These are phyloP conservation scores for Populus hybrid DNA, from an alignment of 441 rosid genomes.

Conservation along the genomic window DNA sequence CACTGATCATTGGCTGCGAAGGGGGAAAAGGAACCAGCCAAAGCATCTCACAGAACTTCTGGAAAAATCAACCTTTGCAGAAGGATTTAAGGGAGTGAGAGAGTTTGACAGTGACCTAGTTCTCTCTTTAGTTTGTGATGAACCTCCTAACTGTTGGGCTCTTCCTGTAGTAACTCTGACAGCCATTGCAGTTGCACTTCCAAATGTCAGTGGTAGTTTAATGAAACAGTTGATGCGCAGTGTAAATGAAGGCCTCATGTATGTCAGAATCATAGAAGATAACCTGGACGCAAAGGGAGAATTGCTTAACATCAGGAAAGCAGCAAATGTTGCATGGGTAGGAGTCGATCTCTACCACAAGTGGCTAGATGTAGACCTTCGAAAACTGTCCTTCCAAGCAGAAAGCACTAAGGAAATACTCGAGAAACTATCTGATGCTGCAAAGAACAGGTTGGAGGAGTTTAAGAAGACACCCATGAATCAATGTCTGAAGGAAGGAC, in stretches of 20 bases:
- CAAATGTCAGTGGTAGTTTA: constrained; percentile 29
- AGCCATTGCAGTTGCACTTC: constrained; percentile 62
- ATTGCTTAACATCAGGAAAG: constrained; percentile 38
- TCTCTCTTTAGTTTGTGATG: constrained; percentile 40
- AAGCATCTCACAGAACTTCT: constrained; percentile 51
- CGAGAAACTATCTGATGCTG: constrained; percentile 45
- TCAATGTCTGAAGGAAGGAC: constrained; percentile 43
- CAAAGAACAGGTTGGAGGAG: constrained; percentile 46
- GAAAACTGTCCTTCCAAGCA: constrained; percentile 39
- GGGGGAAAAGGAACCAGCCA: constrained; percentile 60
- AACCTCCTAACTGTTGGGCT: constrained; percentile 73
- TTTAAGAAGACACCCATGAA: constrained; percentile 32
- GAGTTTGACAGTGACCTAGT: constrained; percentile 57
- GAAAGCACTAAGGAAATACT: constrained; percentile 44
- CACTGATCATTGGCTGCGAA: constrained; percentile 51
- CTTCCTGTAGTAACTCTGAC: constrained; percentile 77
- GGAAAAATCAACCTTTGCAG: constrained; percentile 41
- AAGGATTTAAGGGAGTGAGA: constrained; percentile 57
- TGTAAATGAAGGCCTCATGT: constrained; percentile 60
- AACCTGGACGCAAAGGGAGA: constrained; percentile 34
- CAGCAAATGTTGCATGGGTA: constrained; percentile 60
- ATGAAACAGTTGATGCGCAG: constrained; percentile 40
- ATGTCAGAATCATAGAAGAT: constrained; percentile 52
- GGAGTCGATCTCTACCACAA: constrained; percentile 66
- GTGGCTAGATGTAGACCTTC: constrained; percentile 70